These are phyloP conservation scores for Mycena sanguinolenta DNA, from an alignment of 768 basidiomycete genomes.

Conservation along the genomic window DNA sequence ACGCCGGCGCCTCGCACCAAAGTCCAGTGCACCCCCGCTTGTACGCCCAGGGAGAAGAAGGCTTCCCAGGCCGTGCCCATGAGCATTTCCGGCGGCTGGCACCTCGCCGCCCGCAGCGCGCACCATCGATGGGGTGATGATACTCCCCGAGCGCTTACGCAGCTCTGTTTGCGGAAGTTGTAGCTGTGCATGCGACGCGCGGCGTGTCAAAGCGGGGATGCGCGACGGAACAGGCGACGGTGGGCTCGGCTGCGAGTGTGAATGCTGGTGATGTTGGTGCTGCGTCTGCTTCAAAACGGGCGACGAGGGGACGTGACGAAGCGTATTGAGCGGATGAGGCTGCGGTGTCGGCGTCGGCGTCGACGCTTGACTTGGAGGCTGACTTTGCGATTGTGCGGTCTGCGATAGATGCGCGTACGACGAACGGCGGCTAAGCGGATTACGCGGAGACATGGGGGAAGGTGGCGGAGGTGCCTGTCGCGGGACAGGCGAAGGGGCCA, in stretches of 20 bases:
- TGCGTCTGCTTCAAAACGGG: slow-evolving; percentile 40
- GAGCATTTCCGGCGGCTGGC: slow-evolving; percentile 30
- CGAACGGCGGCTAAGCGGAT: slow-evolving; percentile 31
- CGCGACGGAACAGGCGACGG: slow-evolving; percentile 35
- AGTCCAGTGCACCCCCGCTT: slow-evolving; percentile 41
- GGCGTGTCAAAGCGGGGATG: slow-evolving; percentile 37
- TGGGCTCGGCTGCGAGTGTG: slow-evolving; percentile 27
- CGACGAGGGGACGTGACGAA: slow-evolving; percentile 38
- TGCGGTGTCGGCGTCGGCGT: neutral
- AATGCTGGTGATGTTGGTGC: neutral
- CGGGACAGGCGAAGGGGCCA: slow-evolving; percentile 32
- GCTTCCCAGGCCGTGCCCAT: slow-evolving; percentile 32
- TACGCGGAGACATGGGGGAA: slow-evolving; percentile 44
- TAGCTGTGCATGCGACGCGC: slow-evolving; percentile 44
- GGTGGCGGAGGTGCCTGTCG: slow-evolving; percentile 40
- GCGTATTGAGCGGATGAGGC: neutral
- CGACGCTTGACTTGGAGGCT: neutral
- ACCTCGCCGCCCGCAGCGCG: slow-evolving; percentile 34
- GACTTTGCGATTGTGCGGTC: neutral
- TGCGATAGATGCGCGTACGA: slow-evolving; percentile 27
- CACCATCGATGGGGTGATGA: slow-evolving; percentile 40
- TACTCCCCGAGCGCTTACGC: slow-evolving; percentile 50
- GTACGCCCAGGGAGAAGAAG: slow-evolving; percentile 37
- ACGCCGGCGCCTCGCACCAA: slow-evolving; percentile 30
- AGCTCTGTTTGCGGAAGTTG: slow-evolving; percentile 44